These are phyloP conservation scores for Colletotrichum musae DNA, from an alignment of 2,329 filamentous ascomycete genomes.

Conservation along the genomic window DNA sequence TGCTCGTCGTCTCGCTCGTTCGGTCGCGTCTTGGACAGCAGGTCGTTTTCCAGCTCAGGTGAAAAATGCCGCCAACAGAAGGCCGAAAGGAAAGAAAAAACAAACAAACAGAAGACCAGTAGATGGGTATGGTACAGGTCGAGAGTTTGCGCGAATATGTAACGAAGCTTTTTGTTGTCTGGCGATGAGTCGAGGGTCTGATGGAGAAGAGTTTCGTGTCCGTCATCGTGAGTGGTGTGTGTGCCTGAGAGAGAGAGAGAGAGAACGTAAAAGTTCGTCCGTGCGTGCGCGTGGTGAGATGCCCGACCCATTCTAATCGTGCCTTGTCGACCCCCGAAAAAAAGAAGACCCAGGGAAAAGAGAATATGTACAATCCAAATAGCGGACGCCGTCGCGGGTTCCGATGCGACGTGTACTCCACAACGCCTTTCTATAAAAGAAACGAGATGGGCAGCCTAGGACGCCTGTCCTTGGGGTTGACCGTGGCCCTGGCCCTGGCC, in stretches of 20 bases:
- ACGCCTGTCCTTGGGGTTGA: conserved; percentile 45
- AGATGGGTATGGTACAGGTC: conserved; percentile 41
- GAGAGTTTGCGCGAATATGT: conserved; percentile 41
- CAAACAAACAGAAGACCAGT: conserved; percentile 40
- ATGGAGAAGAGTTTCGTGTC: conserved; percentile 36
- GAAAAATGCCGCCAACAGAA: conserved; percentile 38
- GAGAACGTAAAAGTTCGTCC: conserved; percentile 20
- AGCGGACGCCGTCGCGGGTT: conserved; percentile 32
- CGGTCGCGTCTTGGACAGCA: conserved; percentile 34
- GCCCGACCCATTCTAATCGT: conserved; percentile 41
- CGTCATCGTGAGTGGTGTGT: conserved; percentile 35
- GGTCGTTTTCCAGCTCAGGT: conserved; percentile 25
- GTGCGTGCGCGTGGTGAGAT: conserved; percentile 30
- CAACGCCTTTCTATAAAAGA: conserved; percentile 38
- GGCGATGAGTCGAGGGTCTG: conserved; percentile 33
- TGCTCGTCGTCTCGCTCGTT: conserved; percentile 35
- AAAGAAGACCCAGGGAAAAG: conserved; percentile 20
- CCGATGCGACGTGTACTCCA: conserved; percentile 32
- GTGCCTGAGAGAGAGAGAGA: neutral
- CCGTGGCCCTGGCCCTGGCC: conserved; percentile 41
- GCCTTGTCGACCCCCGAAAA: conserved; percentile 24
- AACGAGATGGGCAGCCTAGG: conserved; percentile 47
- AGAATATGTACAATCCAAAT: conserved; percentile 45
- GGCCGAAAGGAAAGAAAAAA: conserved; percentile 38
- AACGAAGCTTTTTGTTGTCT: conserved; percentile 38